Base-by-base conservation (phyloP, 1,284 basidiomycete species). In the Cystobasidium slooffiae region DNA sequence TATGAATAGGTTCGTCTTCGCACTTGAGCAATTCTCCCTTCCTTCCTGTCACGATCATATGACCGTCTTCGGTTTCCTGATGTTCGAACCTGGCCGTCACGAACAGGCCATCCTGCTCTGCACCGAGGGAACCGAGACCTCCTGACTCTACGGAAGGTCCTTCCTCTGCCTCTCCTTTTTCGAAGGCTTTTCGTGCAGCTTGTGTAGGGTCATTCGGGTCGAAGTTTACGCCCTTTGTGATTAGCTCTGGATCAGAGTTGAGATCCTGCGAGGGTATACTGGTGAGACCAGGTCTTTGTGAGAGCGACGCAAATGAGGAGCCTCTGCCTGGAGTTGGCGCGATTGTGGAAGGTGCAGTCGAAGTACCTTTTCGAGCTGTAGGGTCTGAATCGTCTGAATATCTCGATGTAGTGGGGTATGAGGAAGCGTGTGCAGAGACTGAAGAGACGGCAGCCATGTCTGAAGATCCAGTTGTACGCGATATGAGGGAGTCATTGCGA, bases 1-100 rank as follows among this genome's bases (percentile, higher is more conserved):
- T 89, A 10, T 89, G 88, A 66, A 96, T 94, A 0, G 92, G 92
- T 88, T 94, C 92, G 78, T 94, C 92, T 81, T 94, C 91, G 78
- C 92, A 94, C 61, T 85, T 85, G 43, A 86, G 82, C 10, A 94
- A 78, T 64, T 86, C 84, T 0, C 91, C 91, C 78, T 92, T 90
- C 9, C 90, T 82, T 0, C 92, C 92, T 0, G 82, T 83, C 8
- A 89, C 83, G 6, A 94, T 85, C 55, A 93, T 85, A 80, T 92
- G 89, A 0, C 92, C 91, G 76, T 92, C 84, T 24, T 86, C 87
- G 63, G 90, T 88, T 76, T 88, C 83, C 9, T 86, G 83, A 80
- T 93, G 88, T 80, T 89, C 85, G 80, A 92, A 92, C 20, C 89
- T 84, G 72, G 88, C 83, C 0, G 88, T 89, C 65, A 89, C 83